phyloP scores from a whole-genome alignment of 768 basidiomycete species.

The Stropharia rugosoannulata region DNA sequence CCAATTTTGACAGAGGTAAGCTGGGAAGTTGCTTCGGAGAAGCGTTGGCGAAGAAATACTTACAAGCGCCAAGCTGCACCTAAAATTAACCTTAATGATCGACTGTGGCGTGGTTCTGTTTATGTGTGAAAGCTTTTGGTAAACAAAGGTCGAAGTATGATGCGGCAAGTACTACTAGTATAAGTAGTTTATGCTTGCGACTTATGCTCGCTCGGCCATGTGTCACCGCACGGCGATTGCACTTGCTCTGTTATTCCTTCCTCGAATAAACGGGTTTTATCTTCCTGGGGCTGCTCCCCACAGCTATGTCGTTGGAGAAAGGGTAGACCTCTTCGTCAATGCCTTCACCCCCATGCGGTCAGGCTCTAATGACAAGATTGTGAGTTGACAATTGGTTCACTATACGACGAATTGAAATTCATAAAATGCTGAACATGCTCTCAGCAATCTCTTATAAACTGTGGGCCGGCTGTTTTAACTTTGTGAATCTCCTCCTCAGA shows the following conservation, averaged over 20 bases:
- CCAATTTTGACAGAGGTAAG: slow-evolving; percentile 13
- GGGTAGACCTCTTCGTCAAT: slow-evolving; percentile 82
- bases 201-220: not conserved
- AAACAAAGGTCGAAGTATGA: slow-evolving; percentile 3
- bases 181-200: not conserved
- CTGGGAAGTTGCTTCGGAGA: not conserved
- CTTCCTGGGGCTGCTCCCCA: slow-evolving; percentile 89
- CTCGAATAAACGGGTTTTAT: slow-evolving; percentile 69
- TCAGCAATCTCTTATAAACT: slow-evolving; percentile 91
- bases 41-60: too few species aligned
- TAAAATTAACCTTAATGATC: slow-evolving; percentile 3
- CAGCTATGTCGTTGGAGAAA: slow-evolving; percentile 73
- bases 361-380: slow-evolving; percentile 70
- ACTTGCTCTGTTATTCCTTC: slow-evolving; percentile 16
- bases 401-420: not conserved
- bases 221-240: not conserved
- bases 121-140: not conserved
- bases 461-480: slow-evolving; percentile 38
- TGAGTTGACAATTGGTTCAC: slow-evolving; percentile 22
- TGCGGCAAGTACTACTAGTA: not conserved
- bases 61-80: not conserved
- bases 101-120: not conserved
- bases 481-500: too few species aligned
- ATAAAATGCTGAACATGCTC: not conserved
- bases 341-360: slow-evolving; percentile 85